Conservation (phyloP, 441 rosid genomes). For the Mallotus repandus region DNA sequence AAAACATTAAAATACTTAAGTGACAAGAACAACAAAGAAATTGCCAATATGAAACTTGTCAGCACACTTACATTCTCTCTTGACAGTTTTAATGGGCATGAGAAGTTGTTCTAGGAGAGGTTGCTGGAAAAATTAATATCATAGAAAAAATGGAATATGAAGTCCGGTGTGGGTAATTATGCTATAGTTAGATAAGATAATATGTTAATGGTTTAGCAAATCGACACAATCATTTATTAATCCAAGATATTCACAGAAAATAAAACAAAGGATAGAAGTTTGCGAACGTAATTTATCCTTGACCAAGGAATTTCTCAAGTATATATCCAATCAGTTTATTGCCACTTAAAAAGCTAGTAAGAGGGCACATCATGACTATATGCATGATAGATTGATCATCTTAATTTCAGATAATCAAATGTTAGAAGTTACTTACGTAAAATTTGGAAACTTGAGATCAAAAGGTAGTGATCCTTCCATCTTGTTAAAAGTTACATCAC, state of each 20-base stretch:
- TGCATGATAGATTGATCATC: neutral
- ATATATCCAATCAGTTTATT: neutral
- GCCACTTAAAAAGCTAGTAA: neutral
- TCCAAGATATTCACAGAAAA: too few relatives aligned
- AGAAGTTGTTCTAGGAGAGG: slow-evolving; percentile 41
- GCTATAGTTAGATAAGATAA: too few relatives aligned
- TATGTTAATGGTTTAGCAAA: too few relatives aligned
- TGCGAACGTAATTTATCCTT: neutral
- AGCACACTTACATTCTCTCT: slow-evolving; percentile 22
- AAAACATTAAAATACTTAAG: neutral
- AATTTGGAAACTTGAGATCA: neutral
- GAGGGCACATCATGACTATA: neutral
- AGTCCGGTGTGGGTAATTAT: too few relatives aligned
- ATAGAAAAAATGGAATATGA: neutral
- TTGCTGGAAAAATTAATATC: slow-evolving; percentile 26
- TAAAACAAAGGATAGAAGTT: neutral
- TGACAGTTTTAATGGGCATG: slow-evolving; percentile 23
- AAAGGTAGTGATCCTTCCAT: neutral
- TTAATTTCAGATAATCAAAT: neutral
- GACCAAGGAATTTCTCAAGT: neutral
- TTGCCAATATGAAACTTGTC: neutral
- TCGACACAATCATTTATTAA: too few relatives aligned
- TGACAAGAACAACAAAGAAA: neutral
- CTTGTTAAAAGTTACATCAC: neutral
- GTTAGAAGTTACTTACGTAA: neutral